These are phyloP conservation scores for Aspergillus heteromorphus DNA, from an alignment of 495 filamentous ascomycete species.

Conservation along the genomic window DNA sequence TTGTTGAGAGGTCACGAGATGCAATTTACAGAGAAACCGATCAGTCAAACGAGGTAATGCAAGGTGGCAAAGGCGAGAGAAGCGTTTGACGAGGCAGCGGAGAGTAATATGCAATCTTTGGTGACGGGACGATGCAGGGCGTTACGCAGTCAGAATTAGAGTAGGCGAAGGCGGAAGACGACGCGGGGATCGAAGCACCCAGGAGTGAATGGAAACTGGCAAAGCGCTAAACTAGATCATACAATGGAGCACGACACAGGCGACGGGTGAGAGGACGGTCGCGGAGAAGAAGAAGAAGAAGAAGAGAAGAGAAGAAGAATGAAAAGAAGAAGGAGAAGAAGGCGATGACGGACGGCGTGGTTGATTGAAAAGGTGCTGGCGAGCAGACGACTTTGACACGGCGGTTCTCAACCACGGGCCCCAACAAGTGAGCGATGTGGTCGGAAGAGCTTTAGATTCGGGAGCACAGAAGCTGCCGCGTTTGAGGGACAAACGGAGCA, in stretches of 20 bases:
- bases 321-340: constrained; percentile 8
- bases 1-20: constrained; percentile 33
- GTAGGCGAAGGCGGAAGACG: constrained; percentile 22
- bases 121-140: constrained; percentile 24
- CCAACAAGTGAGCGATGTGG: not conserved
- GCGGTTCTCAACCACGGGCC: not conserved
- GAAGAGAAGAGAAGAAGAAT: not conserved
- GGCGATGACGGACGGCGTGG: not conserved
- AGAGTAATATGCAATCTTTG: constrained; percentile 18
- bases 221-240: constrained; percentile 8
- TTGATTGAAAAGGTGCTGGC: not conserved
- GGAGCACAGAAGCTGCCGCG: not conserved
- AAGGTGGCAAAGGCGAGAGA: constrained; percentile 14
- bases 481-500: not conserved
- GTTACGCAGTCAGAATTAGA: constrained; percentile 23
- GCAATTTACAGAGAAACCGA: constrained; percentile 18
- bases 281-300: constrained; percentile 9
- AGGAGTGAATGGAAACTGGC: constrained; percentile 6
- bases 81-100: constrained; percentile 11
- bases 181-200: constrained; percentile 17
- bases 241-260: constrained; percentile 7
- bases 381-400: not conserved
- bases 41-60: constrained; percentile 15
- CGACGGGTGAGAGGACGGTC: constrained; percentile 6
- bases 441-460: not conserved